Evolutionary conservation across 1,284 basidiomycete species (phyloP).

Genomic region (Tremellales sp.): DNA sequence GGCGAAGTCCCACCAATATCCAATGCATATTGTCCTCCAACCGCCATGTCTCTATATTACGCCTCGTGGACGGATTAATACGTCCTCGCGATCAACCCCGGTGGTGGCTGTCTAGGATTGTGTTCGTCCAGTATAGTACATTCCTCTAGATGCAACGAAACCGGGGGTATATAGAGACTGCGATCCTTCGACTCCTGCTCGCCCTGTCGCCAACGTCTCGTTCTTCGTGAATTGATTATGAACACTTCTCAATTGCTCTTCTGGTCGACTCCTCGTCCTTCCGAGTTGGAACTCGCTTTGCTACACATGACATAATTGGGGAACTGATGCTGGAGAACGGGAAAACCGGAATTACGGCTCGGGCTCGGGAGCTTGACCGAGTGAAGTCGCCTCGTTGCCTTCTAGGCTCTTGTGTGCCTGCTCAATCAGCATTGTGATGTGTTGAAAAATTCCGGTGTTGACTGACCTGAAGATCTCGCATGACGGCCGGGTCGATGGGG

Average conservation of each 20-base stretch:
- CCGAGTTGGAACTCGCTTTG: too few species aligned
- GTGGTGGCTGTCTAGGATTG: too few species aligned
- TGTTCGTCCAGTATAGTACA: neutral
- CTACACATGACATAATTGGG: too few species aligned
- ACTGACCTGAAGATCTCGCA: constrained; percentile 83
- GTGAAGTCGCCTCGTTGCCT: constrained; percentile 3
- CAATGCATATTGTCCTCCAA: neutral
- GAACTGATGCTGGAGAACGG: too few species aligned
- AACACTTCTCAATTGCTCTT: too few species aligned
- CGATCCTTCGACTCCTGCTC: neutral
- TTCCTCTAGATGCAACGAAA: neutral
- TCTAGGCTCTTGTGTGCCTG: constrained; percentile 26
- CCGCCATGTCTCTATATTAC: neutral
- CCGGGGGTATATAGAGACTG: neutral
- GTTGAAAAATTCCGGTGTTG: neutral
- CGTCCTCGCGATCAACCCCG: too few species aligned
- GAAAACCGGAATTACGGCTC: too few species aligned
- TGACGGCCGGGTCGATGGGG: constrained; percentile 76
- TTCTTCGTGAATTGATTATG: too few species aligned
- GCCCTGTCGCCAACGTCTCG: too few species aligned
- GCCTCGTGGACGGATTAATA: too few species aligned
- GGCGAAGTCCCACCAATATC: too few species aligned
- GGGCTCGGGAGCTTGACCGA: neutral
- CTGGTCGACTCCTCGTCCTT: too few species aligned
- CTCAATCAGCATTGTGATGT: neutral